phyloP scores from a whole-genome alignment of 345 rosid species.

The Gynandropsis gynandra region DNA sequence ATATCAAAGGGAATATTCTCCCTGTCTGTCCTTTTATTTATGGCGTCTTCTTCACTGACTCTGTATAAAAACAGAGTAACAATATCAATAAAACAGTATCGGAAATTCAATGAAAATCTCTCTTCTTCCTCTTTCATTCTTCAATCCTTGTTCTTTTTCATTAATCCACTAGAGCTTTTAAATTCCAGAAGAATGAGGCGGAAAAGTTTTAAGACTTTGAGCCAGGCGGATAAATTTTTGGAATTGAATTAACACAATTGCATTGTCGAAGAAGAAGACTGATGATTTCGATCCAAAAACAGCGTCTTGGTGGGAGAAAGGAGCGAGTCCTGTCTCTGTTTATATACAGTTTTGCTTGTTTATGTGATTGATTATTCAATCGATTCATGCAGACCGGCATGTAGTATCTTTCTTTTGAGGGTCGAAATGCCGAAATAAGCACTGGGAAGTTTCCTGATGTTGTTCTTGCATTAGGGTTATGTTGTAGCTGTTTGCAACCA shows the following conservation, averaged over 20 bases:
- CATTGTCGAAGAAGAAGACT: constrained; percentile 55
- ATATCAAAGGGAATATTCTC: too few relatives aligned
- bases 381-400: constrained; percentile 47
- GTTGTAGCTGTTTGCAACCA: constrained; percentile 15
- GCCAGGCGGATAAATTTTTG: constrained; percentile 25
- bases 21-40: too few relatives aligned
- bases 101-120: too few relatives aligned
- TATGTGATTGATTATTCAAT: constrained; percentile 11
- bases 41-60: too few relatives aligned
- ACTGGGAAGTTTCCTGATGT: constrained; percentile 92
- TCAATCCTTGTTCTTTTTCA: too few relatives aligned
- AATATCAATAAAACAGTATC: too few relatives aligned
- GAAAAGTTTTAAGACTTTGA: constrained; percentile 29
- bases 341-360: neutral
- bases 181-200: constrained; percentile 13
- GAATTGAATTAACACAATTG: constrained; percentile 55
- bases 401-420: constrained; percentile 85
- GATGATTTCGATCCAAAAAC: constrained; percentile 49
- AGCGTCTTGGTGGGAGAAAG: constrained; percentile 58
- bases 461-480: constrained; percentile 38
- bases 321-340: constrained; percentile 62
- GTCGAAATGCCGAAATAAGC: constrained; percentile 88
- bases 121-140: too few relatives aligned
- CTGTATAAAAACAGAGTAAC: too few relatives aligned
- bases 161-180: too few relatives aligned